A percentile compares a stretch with the other conserved stretches of the same genome.
Evolutionary conservation across 1,284 basidiomycete species (phyloP).

Genomic region (Pseudozyma sp.): DNA sequence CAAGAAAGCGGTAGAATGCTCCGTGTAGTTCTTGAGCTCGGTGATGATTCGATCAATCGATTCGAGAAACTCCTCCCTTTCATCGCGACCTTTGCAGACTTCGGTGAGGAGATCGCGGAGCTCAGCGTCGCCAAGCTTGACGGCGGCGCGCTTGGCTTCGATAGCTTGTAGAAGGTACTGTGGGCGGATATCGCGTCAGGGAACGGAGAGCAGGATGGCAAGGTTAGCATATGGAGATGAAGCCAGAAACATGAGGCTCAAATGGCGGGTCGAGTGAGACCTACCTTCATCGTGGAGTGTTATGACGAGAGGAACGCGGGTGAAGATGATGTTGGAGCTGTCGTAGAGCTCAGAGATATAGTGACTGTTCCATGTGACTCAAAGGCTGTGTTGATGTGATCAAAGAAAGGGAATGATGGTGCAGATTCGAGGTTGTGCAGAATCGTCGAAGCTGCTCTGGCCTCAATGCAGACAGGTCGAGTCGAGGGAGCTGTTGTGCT

Average conservation of each 20-base stretch:
- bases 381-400: not conserved
- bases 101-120: slow-evolving; percentile 63
- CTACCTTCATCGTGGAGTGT: no score
- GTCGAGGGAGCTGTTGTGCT: no score
- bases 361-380: no score
- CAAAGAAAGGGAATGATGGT: not conserved
- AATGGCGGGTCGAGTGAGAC: no score
- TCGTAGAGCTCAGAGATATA: slow-evolving; percentile 10
- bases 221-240: no score
- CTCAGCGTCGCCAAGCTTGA: slow-evolving; percentile 61
- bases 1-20: slow-evolving; percentile 66
- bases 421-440: no score
- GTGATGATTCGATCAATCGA: slow-evolving; percentile 66
- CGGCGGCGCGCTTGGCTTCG: slow-evolving; percentile 57
- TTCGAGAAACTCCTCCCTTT: slow-evolving; percentile 66
- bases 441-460: no score
- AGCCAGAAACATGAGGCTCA: no score
- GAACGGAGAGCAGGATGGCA: no score
- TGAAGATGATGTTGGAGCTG: slow-evolving; percentile 16
- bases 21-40: slow-evolving; percentile 66
- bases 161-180: slow-evolving; percentile 68
- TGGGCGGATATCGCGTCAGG: no score
- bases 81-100: slow-evolving; percentile 62
- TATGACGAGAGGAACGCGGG: not conserved
- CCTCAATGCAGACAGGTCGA: no score